Evolutionary conservation across 805 yeast genomes (phyloP), one percentile per base, ranked within the genome.

Genomic region (Wickerhamomyces chambardii): DNA sequence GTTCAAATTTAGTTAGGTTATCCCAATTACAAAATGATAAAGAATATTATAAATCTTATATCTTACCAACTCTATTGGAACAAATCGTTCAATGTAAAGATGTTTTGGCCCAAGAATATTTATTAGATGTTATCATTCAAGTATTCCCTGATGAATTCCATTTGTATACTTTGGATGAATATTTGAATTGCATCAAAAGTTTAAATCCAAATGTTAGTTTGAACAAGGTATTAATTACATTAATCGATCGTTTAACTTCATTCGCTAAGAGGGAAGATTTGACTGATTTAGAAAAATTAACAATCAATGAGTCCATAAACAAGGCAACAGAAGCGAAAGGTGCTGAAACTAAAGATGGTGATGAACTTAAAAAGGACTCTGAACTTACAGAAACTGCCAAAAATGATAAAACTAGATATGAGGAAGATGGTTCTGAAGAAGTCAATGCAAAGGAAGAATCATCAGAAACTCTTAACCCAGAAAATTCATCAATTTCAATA

Each of bases 61-160:
- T 90, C 16, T 66, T 92, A 40, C 97, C 97, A 1, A 70, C 76
- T 0, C 66, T 90, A 12, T 66, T 90, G 26, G 95, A 89, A 47
- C 98, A 92, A 56, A 80, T 90, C 27, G 76, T 89, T 11, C 96
- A 89, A 54, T 92, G 97, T 54, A 73, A 84, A 40, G 98, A 92
- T 53, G 78, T 77, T 21, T 68, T 92, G 40, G 97, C 97, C 4
- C 98, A 92, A 59, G 89, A 82, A 51, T 92, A 92, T 53, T 61
- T 92, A 38, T 66, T 89, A 33, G 98, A 92, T 51, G 95, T 92
- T 11, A 68, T 92, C 35, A 81, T 89, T 36, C 97, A 90, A 54
- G 94, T 89, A 2, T 92, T 92, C 62, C 97, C 97, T 1, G 96
- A 85, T 50, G 85, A 83, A 43, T 90, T 82, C 55, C 97, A 92